Conservation (phyloP, 2,329 filamentous ascomycete species). For the Trichophyton benhamiae region DNA sequence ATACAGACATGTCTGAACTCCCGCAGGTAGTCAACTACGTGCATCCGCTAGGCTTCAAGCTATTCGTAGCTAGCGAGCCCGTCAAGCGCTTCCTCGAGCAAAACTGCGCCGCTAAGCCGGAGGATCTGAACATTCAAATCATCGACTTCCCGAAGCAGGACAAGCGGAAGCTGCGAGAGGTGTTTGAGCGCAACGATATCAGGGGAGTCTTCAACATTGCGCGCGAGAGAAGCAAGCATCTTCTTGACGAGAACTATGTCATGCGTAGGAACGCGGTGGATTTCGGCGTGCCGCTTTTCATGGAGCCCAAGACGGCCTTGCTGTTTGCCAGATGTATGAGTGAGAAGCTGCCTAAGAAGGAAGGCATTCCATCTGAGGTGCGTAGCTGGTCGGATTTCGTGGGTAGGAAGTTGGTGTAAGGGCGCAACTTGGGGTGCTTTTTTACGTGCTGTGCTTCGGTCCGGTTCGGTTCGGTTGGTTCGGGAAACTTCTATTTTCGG, state of each 20-base stretch:
- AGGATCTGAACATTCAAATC: conserved; percentile 59
- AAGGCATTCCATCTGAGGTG: conserved; percentile 84
- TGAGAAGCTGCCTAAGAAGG: conserved; percentile 79
- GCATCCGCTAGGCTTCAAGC: conserved; percentile 81
- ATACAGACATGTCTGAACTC: conserved; percentile 58
- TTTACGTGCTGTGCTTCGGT: too few species aligned
- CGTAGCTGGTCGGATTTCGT: conserved; percentile 93
- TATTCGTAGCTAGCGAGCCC: conserved; percentile 69
- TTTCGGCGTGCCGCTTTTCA: conserved; percentile 94
- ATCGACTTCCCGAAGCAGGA: conserved; percentile 96
- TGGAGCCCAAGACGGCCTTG: conserved; percentile 96
- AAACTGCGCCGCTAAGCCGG: conserved; percentile 44
- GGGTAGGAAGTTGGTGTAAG: conserved; percentile 44
- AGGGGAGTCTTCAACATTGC: conserved; percentile 92
- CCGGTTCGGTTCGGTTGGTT: too few species aligned
- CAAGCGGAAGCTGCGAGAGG: conserved; percentile 85
- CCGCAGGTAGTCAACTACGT: conserved; percentile 75
- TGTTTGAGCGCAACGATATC: conserved; percentile 96
- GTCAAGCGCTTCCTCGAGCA: conserved; percentile 77
- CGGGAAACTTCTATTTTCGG: too few species aligned
- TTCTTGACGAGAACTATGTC: conserved; percentile 89
- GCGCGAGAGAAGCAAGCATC: conserved; percentile 66
- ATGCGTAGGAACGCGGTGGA: conserved; percentile 98
- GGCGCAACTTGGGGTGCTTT: too few species aligned
- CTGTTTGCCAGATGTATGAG: conserved; percentile 96